Evolutionary conservation across 495 filamentous ascomycete genomes (phyloP), one percentile per base, ranked within the genome.

Genomic region (Lophiotrema nucula): DNA sequence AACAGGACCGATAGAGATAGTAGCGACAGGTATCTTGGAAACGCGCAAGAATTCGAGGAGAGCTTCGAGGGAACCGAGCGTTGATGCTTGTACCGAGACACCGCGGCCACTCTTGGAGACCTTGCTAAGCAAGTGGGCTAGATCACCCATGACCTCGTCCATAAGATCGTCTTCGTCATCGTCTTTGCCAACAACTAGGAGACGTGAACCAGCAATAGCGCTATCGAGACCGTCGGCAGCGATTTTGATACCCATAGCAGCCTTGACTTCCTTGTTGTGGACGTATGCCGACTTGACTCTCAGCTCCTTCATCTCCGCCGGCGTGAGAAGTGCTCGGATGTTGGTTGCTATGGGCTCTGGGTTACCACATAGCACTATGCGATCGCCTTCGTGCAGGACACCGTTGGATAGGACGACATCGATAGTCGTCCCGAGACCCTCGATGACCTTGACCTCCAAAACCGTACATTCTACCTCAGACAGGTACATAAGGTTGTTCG

Each of bases 221-320:
- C 89, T 83, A 71, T 99, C 95, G 18, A 99, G 87, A 56, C 92
- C 90, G 62, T 96, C 95, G 43, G 95, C 95, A 47, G 90, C 88
- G 66, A 99, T 97, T 80, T 99, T 99, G 66, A 99, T 92, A 85
- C 95, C 95, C 64, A 97, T 80, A 1, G 95, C 90, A 11, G 95
- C 95, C 79, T 97, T 99, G 71, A 97, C 92, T 73, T 96, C 90
- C 78, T 97, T 96, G 77, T 99, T 96, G 76, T 99, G 95, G 12
- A 99, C 92, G 62, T 99, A 99, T 56, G 83, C 79, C 4, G 90
- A 95, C 72, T 89, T 98, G 63, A 99, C 80, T 67, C 95, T 88
- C 60, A 99, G 74, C 73, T 99, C 95, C 73, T 89, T 96, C 66
- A 99, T 83, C 43, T 90, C 87, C 15, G 93, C 92, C 0, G 95